These are phyloP conservation scores for Zalaria sp. DNA, from an alignment of 2,329 filamentous ascomycete genomes.

Conservation along the genomic window DNA sequence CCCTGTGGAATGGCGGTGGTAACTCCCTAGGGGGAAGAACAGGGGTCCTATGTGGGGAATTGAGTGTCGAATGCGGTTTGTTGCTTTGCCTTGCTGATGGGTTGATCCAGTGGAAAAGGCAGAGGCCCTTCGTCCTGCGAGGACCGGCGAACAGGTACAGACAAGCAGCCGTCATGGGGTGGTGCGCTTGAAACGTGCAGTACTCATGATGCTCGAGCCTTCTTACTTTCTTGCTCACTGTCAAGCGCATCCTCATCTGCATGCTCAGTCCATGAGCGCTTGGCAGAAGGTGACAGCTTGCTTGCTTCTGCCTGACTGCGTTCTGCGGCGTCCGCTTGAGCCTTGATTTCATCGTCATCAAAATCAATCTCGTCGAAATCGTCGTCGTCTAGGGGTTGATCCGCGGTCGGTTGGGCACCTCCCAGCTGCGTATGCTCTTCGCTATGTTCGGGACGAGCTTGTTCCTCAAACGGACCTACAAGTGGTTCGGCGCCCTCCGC, in stretches of 20 bases:
- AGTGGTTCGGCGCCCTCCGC: not conserved
- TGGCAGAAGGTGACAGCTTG: slow-evolving; percentile 1
- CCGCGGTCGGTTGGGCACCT: not conserved
- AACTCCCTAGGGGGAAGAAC: too few species aligned
- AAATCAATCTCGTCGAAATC: slow-evolving; percentile 10
- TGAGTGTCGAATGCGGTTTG: too few species aligned
- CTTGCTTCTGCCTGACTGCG: slow-evolving; percentile 1
- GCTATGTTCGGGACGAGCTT: not conserved
- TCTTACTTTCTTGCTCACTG: slow-evolving; percentile 6
- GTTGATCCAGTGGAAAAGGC: too few species aligned
- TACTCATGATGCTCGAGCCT: slow-evolving; percentile 6
- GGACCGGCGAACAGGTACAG: too few species aligned
- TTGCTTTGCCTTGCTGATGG: too few species aligned
- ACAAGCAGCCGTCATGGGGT: too few species aligned
- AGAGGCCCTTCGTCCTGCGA: too few species aligned
- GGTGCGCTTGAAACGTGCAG: too few species aligned
- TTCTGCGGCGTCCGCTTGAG: slow-evolving; percentile 3
- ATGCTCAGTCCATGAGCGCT: slow-evolving; percentile 2
- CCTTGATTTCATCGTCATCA: slow-evolving; percentile 10
- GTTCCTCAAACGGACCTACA: not conserved
- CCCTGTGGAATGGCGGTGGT: too few species aligned
- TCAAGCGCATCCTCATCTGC: slow-evolving; percentile 3
- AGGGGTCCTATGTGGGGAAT: too few species aligned
- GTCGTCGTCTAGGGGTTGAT: not conserved
- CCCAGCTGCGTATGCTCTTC: not conserved